Percentiles rank a stretch among this genome's conserved stretches.
Conservation (phyloP, 345 rosid genomes). For the Salix dunnii region DNA sequence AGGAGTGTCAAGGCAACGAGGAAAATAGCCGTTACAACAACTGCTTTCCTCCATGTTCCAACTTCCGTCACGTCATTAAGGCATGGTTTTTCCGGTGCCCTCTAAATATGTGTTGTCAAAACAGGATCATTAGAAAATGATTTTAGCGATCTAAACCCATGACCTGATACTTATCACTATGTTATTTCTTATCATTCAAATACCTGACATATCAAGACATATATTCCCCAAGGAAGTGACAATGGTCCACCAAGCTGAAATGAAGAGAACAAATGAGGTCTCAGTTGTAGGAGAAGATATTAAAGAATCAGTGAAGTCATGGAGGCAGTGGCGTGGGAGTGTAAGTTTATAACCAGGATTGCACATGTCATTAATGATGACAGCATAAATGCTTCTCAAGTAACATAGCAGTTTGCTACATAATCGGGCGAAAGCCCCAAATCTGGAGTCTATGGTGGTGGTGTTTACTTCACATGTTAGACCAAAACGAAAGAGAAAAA, state of each 20-base stretch:
- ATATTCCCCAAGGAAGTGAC: conserved; percentile 94
- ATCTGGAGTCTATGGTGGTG: no score
- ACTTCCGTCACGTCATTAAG: conserved; percentile 87
- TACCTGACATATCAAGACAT: conserved; percentile 94
- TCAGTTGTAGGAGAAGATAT: not conserved
- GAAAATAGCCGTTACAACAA: conserved; percentile 47
- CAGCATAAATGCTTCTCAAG: no score
- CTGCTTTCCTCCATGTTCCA: conserved; percentile 84
- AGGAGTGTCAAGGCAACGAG: conserved; percentile 70
- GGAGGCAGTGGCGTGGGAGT: not conserved
- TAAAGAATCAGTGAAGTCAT: not conserved
- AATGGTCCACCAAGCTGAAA: conserved; percentile 85
- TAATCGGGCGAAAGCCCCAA: no score
- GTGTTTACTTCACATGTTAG: no score
- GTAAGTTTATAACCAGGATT: no score
- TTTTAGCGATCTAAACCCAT: not conserved
- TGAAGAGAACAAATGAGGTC: not conserved
- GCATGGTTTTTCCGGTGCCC: conserved; percentile 89
- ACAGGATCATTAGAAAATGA: not conserved
- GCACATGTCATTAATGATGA: no score
- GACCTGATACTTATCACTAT: not conserved
- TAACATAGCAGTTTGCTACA: no score
- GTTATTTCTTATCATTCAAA: not conserved
- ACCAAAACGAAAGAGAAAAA: no score
- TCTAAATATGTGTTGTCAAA: conserved; percentile 33